These are phyloP conservation scores for Cyclotella atomus DNA, from an alignment of 108 stramenopile genomes.

Conservation along the genomic window DNA sequence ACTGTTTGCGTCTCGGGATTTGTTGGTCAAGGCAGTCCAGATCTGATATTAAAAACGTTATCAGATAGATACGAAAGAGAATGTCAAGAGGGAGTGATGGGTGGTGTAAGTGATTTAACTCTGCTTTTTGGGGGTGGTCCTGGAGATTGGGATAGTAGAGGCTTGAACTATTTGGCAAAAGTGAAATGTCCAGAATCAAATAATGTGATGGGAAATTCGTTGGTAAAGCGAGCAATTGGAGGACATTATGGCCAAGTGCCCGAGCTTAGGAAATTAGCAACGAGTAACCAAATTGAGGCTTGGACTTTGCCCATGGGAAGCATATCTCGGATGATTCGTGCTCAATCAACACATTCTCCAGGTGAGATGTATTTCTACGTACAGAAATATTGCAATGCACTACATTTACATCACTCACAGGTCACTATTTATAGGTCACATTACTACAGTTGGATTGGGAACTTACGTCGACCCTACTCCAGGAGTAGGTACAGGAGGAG, in stretches of 20 bases:
- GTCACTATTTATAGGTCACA: slow-evolving; percentile 70
- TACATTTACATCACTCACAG: not conserved
- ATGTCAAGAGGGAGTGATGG: slow-evolving; percentile 13
- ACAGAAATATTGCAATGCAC: not conserved
- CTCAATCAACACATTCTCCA: slow-evolving; percentile 76
- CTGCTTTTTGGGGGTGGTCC: slow-evolving; percentile 82
- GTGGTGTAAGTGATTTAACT: slow-evolving; percentile 58
- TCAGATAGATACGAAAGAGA: slow-evolving; percentile 61
- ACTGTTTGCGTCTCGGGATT: slow-evolving; percentile 74
- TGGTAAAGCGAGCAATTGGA: slow-evolving; percentile 82
- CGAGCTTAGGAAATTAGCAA: slow-evolving; percentile 59
- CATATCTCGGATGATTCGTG: slow-evolving; percentile 82
- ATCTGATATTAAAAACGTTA: slow-evolving; percentile 59
- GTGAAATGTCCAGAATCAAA: slow-evolving; percentile 1
- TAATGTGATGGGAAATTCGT: slow-evolving; percentile 25
- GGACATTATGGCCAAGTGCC: slow-evolving; percentile 79
- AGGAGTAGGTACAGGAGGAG: slow-evolving; percentile 56
- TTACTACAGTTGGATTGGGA: slow-evolving; percentile 79
- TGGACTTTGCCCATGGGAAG: slow-evolving; percentile 83
- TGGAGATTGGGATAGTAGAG: slow-evolving; percentile 65
- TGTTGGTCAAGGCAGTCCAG: slow-evolving; percentile 71
- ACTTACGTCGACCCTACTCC: slow-evolving; percentile 79
- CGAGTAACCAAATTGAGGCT: slow-evolving; percentile 71
- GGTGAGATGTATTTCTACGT: not conserved
- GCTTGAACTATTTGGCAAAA: slow-evolving; percentile 74